Evolutionary conservation across 108 stramenopile species (phyloP), one percentile per base, ranked within the genome.

Genomic region (Conticribra weissflogii): DNA sequence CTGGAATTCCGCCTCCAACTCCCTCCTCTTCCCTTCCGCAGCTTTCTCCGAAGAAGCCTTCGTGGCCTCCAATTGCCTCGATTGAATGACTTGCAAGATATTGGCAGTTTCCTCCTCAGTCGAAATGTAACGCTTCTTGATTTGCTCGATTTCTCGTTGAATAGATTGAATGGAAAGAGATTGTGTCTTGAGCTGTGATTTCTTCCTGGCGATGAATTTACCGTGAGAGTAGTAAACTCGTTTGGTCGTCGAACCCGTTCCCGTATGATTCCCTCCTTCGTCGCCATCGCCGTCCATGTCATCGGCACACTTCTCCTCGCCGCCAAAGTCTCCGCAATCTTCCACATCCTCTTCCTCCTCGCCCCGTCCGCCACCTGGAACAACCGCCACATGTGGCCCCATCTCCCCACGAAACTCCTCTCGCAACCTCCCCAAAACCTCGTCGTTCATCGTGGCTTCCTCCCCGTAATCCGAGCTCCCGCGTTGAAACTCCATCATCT

Each of bases 1-100:
- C 49, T 68, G 79, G 27, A 33, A 45, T 54, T 80, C 76, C 52
- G 36, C 70, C 58, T 83, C 79, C 18, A 27, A 76, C 63, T 82
- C 81, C n/a, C 75, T 30, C 29, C 53, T 31, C 28, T 45, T 66
- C 57, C 47, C 61, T 41, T 82, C 79, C 25, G 76, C 55, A 16
- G 60, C 53, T 23, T 50, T 46, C 52, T 67, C 71, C 3, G 63
- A 74, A 32, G 74, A 55, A 25, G 28, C 19, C 23, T 60, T 76
- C 34, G 57, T 46, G 14, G 23, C 50, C 16, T 72, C 78, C 19
- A 82, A 54, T 34, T 68, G 56, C 14, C 52, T 30, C 17, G 61
- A 32, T 14, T 66, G 46, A 15, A 59, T 49, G 3, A 29, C 63
- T 15, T 71, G 70, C 16, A 31, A 44, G 29, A 55, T 63, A 5